Evolutionary conservation across 805 yeast genomes (phyloP), one percentile per base, ranked within the genome.

Genomic region (Tanozyma kutaoensis): DNA sequence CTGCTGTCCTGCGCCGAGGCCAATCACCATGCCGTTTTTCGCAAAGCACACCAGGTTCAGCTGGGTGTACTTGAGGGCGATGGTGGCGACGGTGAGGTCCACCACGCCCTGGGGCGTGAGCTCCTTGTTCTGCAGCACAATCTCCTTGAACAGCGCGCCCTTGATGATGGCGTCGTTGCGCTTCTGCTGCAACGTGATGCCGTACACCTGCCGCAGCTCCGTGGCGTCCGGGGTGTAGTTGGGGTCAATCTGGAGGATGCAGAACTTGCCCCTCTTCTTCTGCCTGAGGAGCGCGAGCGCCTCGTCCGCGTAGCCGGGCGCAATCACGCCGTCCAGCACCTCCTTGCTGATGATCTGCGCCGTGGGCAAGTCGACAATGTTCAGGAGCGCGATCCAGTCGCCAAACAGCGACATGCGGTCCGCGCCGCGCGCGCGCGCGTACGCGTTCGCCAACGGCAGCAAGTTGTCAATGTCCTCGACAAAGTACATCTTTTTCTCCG

Each of bases 381-480:
- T 88, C 35, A 96, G 85, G 39, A 91, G 68, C 25, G 98, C 98
- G 48, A 91, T 91, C 69, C 85, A 91, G 61, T 91, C 98, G 52
- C 98, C 98, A 52, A 91, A 91, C 10, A 95, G 81, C 5, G 96
- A 86, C 98, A 91, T 91, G 71, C 98, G 78, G 62, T 91, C 98
- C 42, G 98, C 98, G 57, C 98, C 98, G 61, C 98, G 81, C 31
- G 98, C 98, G 63, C 97, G 81, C 21, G 98, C 98, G 49, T 91
- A 91, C 32, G 98, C 98, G 50, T 80, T 79, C 37, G 98, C 98
- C 50, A 91, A 69, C 30, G 98, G 97, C 9, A 96, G 82, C 52
- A 91, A 66, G 67, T 86, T 82, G 58, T 82, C 94, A 47, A 88
- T 84, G 55, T 84, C 95, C 42, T 74, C 75, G 37, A 91, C 98